A percentile compares a stretch with the other conserved stretches of the same genome.
These are phyloP conservation scores for Protomyces lactucae-debilis DNA, from an alignment of 1,139 yeast genomes.

Conservation along the genomic window DNA sequence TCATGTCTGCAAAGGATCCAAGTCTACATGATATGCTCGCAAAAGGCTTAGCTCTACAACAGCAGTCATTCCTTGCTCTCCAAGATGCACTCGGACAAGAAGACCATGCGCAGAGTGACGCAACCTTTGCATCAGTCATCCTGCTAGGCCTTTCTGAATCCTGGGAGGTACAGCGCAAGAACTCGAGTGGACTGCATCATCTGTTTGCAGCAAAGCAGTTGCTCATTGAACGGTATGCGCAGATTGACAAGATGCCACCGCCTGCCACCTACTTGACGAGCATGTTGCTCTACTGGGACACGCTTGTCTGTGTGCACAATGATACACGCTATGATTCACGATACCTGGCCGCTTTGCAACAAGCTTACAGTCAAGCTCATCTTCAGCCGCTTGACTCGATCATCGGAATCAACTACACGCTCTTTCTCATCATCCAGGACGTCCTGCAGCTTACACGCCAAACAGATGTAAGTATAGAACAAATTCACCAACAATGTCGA, in stretches of 20 bases:
- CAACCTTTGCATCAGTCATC: background rate
- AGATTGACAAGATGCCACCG: background rate
- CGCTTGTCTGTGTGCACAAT: background rate
- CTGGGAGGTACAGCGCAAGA: background rate
- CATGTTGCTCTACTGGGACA: background rate
- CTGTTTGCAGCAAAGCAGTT: conserved; percentile 3
- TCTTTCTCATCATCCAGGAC: background rate
- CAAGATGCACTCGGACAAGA: background rate
- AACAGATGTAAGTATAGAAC: background rate
- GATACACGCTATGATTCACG: background rate
- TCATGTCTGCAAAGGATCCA: background rate
- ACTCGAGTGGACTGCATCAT: background rate
- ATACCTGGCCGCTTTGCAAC: background rate
- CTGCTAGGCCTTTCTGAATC: background rate
- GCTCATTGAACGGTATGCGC: conserved; percentile 1
- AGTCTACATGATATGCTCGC: background rate
- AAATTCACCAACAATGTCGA: background rate
- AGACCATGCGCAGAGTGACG: background rate
- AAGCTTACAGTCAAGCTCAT: background rate
- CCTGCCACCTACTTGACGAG: background rate
- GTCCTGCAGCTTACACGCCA: background rate
- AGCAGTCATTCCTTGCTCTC: background rate
- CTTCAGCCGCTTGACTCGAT: background rate
- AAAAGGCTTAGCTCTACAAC: background rate
- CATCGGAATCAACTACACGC: background rate